Evolutionary conservation across 2,329 filamentous ascomycete genomes (phyloP).

Genomic region (Colletotrichum tamarilloi): DNA sequence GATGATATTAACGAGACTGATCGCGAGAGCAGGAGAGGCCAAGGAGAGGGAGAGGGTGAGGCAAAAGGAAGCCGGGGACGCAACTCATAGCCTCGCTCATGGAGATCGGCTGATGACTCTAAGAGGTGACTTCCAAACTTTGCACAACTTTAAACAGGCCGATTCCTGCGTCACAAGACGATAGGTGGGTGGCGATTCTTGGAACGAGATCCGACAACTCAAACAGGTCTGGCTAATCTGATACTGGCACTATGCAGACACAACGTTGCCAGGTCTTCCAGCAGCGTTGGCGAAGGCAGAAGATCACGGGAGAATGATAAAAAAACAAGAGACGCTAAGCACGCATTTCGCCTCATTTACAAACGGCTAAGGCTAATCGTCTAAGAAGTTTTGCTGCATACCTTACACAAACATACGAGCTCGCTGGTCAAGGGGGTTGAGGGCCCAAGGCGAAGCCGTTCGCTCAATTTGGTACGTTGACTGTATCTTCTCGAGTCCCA

Average conservation of each 20-base stretch:
- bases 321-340: slow-evolving; percentile 46
- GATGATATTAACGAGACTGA: neutral
- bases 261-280: neutral
- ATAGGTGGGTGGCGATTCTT: neutral
- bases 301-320: neutral
- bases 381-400: slow-evolving; percentile 38
- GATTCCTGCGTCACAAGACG: neutral
- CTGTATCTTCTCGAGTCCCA: slow-evolving; percentile 8
- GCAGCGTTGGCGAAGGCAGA: neutral
- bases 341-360: slow-evolving; percentile 39
- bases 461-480: slow-evolving; percentile 18
- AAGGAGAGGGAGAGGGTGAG: neutral
- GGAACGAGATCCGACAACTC: neutral
- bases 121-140: neutral
- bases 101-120: slow-evolving; percentile 46
- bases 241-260: neutral
- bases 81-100: slow-evolving; percentile 63
- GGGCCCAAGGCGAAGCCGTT: neutral
- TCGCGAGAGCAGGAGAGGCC: neutral
- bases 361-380: slow-evolving; percentile 45
- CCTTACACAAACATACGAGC: slow-evolving; percentile 1
- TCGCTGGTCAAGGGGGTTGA: neutral
- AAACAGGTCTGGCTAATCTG: neutral
- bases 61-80: slow-evolving; percentile 49
- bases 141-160: neutral